phyloP scores from a whole-genome alignment of 257 asterid species.

The Galeopsis tetrahit region DNA sequence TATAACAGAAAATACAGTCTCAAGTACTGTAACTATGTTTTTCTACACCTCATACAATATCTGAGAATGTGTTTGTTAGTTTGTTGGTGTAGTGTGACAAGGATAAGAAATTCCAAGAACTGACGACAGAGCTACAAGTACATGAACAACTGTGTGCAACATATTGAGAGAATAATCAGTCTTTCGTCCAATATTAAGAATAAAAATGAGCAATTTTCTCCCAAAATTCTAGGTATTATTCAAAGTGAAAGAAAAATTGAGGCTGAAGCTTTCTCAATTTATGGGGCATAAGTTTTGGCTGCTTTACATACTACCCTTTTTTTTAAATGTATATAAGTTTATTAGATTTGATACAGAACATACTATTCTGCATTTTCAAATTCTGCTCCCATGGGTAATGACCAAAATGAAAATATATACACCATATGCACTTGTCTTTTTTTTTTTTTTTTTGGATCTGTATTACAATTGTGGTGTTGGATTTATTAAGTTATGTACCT shows the following conservation, averaged over 20 bases:
- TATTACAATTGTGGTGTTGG: no score
- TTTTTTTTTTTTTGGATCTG: no score
- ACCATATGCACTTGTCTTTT: no score
- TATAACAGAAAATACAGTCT: no score
- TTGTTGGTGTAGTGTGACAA: constrained; percentile 45
- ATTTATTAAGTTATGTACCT: neutral
- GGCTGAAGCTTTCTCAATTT: constrained; percentile 43
- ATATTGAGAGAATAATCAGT: constrained; percentile 42
- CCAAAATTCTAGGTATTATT: constrained; percentile 49
- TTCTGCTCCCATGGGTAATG: neutral
- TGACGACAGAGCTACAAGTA: constrained; percentile 49
- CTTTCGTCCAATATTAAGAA: constrained; percentile 43
- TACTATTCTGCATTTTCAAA: neutral
- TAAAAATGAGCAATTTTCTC: constrained; percentile 48
- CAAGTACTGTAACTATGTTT: no score
- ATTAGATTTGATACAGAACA: neutral
- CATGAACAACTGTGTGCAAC: constrained; percentile 53
- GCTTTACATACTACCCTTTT: neutral
- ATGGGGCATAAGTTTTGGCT: neutral
- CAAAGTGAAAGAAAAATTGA: constrained; percentile 49
- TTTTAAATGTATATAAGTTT: neutral
- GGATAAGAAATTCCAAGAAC: constrained; percentile 58
- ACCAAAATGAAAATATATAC: no score
- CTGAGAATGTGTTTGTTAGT: neutral
- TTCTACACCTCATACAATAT: neutral